Evolutionary conservation across 345 rosid species (phyloP), one percentile per base, ranked within the genome.

Genomic region (Citrus hindsii): DNA sequence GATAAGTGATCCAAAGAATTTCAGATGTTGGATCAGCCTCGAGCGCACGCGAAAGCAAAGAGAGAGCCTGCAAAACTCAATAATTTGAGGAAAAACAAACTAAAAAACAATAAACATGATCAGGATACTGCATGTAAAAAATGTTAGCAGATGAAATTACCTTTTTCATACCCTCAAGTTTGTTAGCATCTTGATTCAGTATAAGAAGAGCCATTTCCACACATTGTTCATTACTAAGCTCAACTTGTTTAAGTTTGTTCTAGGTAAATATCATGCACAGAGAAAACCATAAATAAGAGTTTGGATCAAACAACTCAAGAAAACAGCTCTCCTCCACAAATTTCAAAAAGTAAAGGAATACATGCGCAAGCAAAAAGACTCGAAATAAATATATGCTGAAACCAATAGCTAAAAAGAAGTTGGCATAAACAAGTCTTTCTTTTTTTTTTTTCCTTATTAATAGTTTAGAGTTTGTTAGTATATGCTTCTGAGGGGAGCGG

Each of bases 1-100:
- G 89, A 85, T 96, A 96, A 62, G 86, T 83, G 25, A 86, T 88
- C 99, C 99, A 96, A 79, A 91, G 90, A 81, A 84, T 75, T 85
- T 92, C 98, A 74, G 94, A 92, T 67, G 90, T 69, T 48, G 89
- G 92, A 82, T 90, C 90, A 84, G 78, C 83, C 85, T 94, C 97
- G 33, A 96, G 93, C 72, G 94, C 92, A 75, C 93, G 88, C 79
- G 97, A 90, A 38, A 96, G 88, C 67, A 88, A 56, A 76, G 86
- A 82, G 71, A 96, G 97, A 77, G 97, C 93, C 99, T 96, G 88
- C 79, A 84, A 83, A 81, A 82, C 38, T 77, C 27, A 71, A 74
- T 67, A 62, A 62, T 32, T 69, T 67, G 72, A 79, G 67, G 71
- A 32, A 37, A 61, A 75, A 75, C 67, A 73, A 76, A 69, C 67